These are phyloP conservation scores for Withania somnifera DNA, from an alignment of 305 asterid genomes.

Conservation along the genomic window DNA sequence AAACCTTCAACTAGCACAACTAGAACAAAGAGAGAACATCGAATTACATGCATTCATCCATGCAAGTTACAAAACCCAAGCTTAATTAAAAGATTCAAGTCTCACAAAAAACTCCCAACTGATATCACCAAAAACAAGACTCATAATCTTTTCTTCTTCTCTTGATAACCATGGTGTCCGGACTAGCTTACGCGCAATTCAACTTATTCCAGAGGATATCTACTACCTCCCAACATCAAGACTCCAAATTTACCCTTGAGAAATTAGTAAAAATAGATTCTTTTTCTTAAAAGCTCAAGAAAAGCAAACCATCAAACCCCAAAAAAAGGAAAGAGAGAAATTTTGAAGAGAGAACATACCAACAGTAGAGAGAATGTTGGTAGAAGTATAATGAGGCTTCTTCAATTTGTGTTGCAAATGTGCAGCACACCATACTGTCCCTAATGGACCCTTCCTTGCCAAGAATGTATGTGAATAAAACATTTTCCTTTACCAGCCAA, in stretches of 20 bases:
- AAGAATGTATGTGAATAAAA: slow-evolving; percentile 75
- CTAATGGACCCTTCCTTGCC: slow-evolving; percentile 79
- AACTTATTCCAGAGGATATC: no score
- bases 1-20: background rate
- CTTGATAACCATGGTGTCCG: no score
- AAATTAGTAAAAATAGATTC: background rate
- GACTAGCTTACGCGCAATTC: no score
- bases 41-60: background rate
- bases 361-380: slow-evolving; percentile 55
- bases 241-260: background rate
- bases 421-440: slow-evolving; percentile 97
- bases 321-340: no score
- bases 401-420: slow-evolving; percentile 73
- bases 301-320: background rate
- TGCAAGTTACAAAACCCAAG: background rate
- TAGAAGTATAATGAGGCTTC: slow-evolving; percentile 55
- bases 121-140: background rate
- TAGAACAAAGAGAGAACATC: background rate
- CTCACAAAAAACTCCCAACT: background rate
- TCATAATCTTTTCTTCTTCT: background rate
- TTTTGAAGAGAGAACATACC: slow-evolving; percentile 25
- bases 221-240: no score
- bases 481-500: slow-evolving; percentile 22
- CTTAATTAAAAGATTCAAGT: background rate
- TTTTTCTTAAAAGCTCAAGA: background rate